Evolutionary conservation across 257 asterid genomes (phyloP), one percentile per base, ranked within the genome.

Genomic region (Lycium ferocissimum): DNA sequence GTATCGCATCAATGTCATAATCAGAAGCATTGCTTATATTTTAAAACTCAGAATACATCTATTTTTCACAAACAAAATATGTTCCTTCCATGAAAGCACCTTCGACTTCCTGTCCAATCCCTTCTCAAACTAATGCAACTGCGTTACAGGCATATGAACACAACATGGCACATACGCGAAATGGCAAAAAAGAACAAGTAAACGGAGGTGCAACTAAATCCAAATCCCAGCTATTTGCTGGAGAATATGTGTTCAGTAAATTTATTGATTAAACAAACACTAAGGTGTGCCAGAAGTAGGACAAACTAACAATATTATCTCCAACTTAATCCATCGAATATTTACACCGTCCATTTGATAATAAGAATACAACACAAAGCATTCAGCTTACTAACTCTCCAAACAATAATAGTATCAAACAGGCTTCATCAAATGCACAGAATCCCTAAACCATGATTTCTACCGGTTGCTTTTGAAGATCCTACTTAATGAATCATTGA

Each of bases 111-210:
- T 26, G n/a, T 33, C 11, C 6, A 43, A 18, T 43, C 17, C 37
- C 57, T 18, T 40, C 79, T 40, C 17, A 18, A 71, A 43, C 56
- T 6, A 1, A 10, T 73, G 59, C 38, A 63, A 72, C 5, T n/a
- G 57, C n/a, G n/a, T 45, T 45, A 72, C 80, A 11, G 47, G 40
- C 40, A 66, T 20, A 66, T 12, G 73, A 33, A 73, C 4, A 73
- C 58, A 73, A 11, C 10, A 73, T 73, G 0, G 35, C 38, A 11
- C 59, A 73, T 20, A 73, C 14, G 26, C 59, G 7, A 73, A 45
- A n/a, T 73, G 58, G 7, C 80, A 73, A 73, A 73, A 57, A 72
- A 72, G 80, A 45, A 65, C 4, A 56, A 72, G 57, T 54, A 72
- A 43, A 43, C n/a, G 1, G 58, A n/a, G 59, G 59, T 20, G 26